Evolutionary conservation across 163 green algal genomes (phyloP), one percentile per base, ranked within the genome.

Genomic region (Scenedesmus sp.): DNA sequence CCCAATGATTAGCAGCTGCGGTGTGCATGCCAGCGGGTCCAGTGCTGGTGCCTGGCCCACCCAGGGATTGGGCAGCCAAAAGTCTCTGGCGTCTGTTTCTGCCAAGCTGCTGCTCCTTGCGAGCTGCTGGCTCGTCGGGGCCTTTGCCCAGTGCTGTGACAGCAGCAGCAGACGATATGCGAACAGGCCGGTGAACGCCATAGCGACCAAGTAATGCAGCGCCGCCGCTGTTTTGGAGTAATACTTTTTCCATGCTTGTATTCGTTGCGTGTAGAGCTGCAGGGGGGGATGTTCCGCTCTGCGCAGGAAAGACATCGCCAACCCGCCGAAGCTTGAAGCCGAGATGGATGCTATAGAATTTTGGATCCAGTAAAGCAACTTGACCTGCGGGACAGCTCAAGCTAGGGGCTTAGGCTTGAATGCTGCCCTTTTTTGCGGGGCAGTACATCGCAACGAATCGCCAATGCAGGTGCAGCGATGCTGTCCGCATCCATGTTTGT

Each of bases 1-100:
- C 13, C 84, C 84, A 35, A 89, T 82, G 24, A 89, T 51, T 24
- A 89, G 84, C 61, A 89, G 84, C 44, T 89, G 65, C 7, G 65
- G 61, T n/a, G 65, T 68, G 26, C 84, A 89, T 43, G 84, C 84
- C 30, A 89, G 24, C 7, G 61, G 84, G 20, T 89, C 65, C 2
- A 89, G 10, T 35, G 84, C 12, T 81, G 26, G 20, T 81, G 84
- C 26, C 24, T 81, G 24, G 12, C 61, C 61, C 16, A 89, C 84
- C 84, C 61, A 81, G n/a, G 61, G 42, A 1, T 22, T 15, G 6
- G 84, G 84, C 35, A 80, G 35, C 83, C 83, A 88, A 37, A 37
- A 15, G 30, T 56, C 46, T 30, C 43, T 3, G 3, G 22, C 9
- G 26, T 35, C 6, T 44, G 4, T 24, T 20, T 3, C 46, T 46